These are phyloP conservation scores for Tylopilus sp. DNA, from an alignment of 768 basidiomycete species.

Conservation along the genomic window DNA sequence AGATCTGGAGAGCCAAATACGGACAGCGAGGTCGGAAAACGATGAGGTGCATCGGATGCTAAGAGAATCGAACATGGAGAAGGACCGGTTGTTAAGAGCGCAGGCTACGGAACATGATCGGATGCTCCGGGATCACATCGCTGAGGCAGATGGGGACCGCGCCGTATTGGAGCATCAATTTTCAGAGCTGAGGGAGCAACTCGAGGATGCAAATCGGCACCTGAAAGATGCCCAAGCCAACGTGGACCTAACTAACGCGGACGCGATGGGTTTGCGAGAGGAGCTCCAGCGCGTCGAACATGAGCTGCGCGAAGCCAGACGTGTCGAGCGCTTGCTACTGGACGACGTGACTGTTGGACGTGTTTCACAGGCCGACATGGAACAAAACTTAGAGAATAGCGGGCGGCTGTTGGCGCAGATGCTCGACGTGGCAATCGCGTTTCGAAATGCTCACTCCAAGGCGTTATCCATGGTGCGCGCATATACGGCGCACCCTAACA, in stretches of 20 bases:
- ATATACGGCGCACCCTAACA: slow-evolving; percentile 50
- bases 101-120: slow-evolving; percentile 71
- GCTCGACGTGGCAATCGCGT: slow-evolving; percentile 73
- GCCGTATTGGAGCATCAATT: slow-evolving; percentile 90
- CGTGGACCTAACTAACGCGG: slow-evolving; percentile 61
- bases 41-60: slow-evolving; percentile 62
- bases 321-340: slow-evolving; percentile 64
- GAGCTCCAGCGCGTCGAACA: slow-evolving; percentile 70
- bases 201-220: slow-evolving; percentile 60
- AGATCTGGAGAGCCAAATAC: slow-evolving; percentile 72
- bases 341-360: slow-evolving; percentile 72
- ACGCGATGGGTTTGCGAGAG: slow-evolving; percentile 65
- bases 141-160: slow-evolving; percentile 91
- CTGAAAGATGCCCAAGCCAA: slow-evolving; percentile 61
- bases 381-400: slow-evolving; percentile 62
- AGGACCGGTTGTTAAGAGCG: slow-evolving; percentile 68
- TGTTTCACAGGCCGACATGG: slow-evolving; percentile 63
- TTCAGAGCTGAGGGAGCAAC: slow-evolving; percentile 60
- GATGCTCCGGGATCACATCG: slow-evolving; percentile 79
- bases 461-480: slow-evolving; percentile 61
- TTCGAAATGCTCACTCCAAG: slow-evolving; percentile 73
- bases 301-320: slow-evolving; percentile 64
- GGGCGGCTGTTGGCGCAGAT: slow-evolving; percentile 77
- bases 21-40: slow-evolving; percentile 66
- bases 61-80: slow-evolving; percentile 67